Conservation (phyloP, 75 land plant genomes). For the Sequoiadendron giganteum region DNA sequence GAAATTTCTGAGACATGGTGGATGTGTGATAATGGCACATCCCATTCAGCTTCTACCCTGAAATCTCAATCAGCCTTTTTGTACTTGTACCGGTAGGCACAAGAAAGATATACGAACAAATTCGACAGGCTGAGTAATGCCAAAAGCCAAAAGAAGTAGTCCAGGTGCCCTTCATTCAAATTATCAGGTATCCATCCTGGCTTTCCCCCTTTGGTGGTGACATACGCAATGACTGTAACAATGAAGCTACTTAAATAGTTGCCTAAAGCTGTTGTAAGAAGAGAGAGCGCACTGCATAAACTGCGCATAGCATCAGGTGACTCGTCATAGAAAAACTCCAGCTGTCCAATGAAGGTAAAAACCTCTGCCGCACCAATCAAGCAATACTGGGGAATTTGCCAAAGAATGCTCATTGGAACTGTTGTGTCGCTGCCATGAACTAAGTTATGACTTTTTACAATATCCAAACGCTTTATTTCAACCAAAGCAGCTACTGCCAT, state of each 20-base stretch:
- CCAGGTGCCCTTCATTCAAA: conserved; percentile 70
- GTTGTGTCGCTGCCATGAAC: conserved; percentile 17
- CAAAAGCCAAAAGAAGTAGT: conserved; percentile 73
- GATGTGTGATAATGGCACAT: conserved; percentile 26
- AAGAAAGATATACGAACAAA: conserved; percentile 31
- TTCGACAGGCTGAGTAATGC: conserved; percentile 57
- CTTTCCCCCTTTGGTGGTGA: conserved; percentile 48
- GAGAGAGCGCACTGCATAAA: conserved; percentile 62
- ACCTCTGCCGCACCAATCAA: conserved; percentile 76
- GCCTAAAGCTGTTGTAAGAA: conserved; percentile 58
- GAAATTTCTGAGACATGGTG: conserved; percentile 25
- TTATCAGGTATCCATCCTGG: conserved; percentile 87
- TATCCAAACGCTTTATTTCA: conserved; percentile 42
- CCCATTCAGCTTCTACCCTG: neutral
- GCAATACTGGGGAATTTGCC: conserved; percentile 86
- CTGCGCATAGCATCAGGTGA: conserved; percentile 89
- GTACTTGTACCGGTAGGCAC: conserved; percentile 50
- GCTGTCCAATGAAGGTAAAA: conserved; percentile 75
- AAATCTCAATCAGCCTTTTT: conserved; percentile 22
- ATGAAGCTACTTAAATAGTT: conserved; percentile 68
- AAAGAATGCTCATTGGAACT: conserved; percentile 61
- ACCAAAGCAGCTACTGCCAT: conserved; percentile 58
- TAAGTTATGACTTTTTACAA: conserved; percentile 17
- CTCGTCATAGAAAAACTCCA: conserved; percentile 89
- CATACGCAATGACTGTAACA: conserved; percentile 55